Evolutionary conservation across 441 rosid species (phyloP), one percentile per base, ranked within the genome.

Genomic region (Bocquillonia castaneifolia): DNA sequence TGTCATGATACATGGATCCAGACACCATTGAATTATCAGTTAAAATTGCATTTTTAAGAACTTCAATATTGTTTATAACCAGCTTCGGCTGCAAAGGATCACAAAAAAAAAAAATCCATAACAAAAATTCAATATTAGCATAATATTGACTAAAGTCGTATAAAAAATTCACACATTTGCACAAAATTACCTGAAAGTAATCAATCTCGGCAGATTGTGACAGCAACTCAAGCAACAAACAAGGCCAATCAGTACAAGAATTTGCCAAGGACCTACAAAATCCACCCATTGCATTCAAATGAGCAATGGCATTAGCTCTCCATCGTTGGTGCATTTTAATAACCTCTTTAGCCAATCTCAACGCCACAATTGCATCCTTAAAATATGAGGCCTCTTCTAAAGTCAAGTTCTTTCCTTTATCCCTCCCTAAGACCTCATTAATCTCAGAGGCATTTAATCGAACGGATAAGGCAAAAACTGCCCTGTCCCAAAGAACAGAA

Each of bases 181-280:
- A 13, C 18, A n/a, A 25, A 67, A 44, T 48, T 77, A 89, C 98
- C 99, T 90, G 97, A 70, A 92, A 94, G 70, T 83, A 80, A 77
- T 83, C 91, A 73, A 79, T 82, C 77, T 94, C 98, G 31, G 99
- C 98, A 76, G 97, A 89, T 73, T 90, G 84, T 42, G 99, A 92
- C 77, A 94, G 72, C 83, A 94, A 78, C 70, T 94, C 98, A 22
- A 94, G 80, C 84, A 94, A 70, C 79, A 94, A 76, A 76, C 84
- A 85, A 34, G 97, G 99, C 99, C 98, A 94, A 58, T 92, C 94
- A 28, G 98, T 86, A 64, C 82, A 86, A 0, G 97, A 88, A 85
- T 94, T 81, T 0, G 97, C 96, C 63, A 92, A 75, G 0, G 96
- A 80, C 83, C 89, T 86, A 2, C 98, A 94, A 79, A 87, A 90